phyloP scores from a whole-genome alignment of 2,329 filamentous ascomycete genomes.

The Pseudogymnoascus verrucosus region DNA sequence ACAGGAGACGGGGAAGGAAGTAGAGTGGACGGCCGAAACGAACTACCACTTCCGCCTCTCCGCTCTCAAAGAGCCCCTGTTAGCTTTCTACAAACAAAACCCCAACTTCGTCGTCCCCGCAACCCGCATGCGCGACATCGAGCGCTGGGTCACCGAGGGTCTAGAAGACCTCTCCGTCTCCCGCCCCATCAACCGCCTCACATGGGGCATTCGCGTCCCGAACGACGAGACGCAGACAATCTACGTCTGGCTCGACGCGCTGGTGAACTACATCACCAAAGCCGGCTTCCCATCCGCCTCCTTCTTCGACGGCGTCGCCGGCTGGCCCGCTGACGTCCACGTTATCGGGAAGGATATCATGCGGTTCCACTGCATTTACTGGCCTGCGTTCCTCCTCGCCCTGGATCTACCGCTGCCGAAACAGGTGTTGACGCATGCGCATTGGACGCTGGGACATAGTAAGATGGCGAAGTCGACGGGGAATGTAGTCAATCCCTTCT shows the following conservation, averaged over 20 bases:
- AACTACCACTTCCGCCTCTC: slow-evolving; percentile 96
- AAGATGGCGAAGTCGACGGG: slow-evolving; percentile 98
- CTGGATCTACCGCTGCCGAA: slow-evolving; percentile 70
- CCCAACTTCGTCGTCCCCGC: slow-evolving; percentile 68
- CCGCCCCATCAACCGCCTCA: slow-evolving; percentile 65
- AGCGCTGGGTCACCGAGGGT: slow-evolving; percentile 66
- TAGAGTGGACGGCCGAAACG: slow-evolving; percentile 87
- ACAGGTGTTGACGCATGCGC: slow-evolving; percentile 77
- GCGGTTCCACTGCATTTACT: slow-evolving; percentile 95
- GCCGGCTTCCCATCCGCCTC: slow-evolving; percentile 78
- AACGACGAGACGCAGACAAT: slow-evolving; percentile 81
- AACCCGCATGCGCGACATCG: slow-evolving; percentile 68
- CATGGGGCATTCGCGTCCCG: slow-evolving; percentile 86
- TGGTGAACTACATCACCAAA: slow-evolving; percentile 88
- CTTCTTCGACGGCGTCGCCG: slow-evolving; percentile 49
- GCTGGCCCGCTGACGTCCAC: slow-evolving; percentile 89
- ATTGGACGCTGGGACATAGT: slow-evolving; percentile 85
- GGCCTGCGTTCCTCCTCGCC: slow-evolving; percentile 92
- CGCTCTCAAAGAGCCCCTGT: slow-evolving; percentile 66
- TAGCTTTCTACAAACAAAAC: slow-evolving; percentile 72
- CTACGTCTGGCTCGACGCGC: slow-evolving; percentile 95
- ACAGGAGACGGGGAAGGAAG: slow-evolving; percentile 80
- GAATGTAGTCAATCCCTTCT: slow-evolving; percentile 91
- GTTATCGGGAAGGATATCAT: slow-evolving; percentile 95
- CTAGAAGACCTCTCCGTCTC: slow-evolving; percentile 87